Conservation (phyloP, 1,284 basidiomycete genomes). For the Sporisorium sorghi region DNA sequence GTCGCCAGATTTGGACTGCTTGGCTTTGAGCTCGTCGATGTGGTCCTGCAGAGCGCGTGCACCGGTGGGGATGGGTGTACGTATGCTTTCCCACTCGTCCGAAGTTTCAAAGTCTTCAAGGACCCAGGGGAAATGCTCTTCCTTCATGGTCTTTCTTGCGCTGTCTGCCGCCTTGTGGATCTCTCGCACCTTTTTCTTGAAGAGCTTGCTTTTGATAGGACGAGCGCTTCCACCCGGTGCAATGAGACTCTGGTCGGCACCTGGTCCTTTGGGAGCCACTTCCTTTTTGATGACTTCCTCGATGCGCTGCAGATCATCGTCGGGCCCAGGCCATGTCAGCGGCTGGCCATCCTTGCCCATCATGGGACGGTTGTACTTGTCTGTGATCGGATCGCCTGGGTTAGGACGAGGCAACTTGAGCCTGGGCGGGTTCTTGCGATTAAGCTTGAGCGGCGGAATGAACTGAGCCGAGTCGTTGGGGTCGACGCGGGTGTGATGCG, state of each 20-base stretch:
- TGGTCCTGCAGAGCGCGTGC: slow-evolving; percentile 53
- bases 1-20: slow-evolving; percentile 3
- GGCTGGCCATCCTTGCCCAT: slow-evolving; percentile 57
- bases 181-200: slow-evolving; percentile 66
- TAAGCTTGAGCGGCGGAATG: slow-evolving; percentile 66
- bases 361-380: slow-evolving; percentile 61
- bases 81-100: slow-evolving; percentile 64
- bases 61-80: slow-evolving; percentile 56
- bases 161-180: slow-evolving; percentile 65
- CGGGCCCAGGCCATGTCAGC: slow-evolving; percentile 55
- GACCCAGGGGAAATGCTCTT: slow-evolving; percentile 67
- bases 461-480: slow-evolving; percentile 62
- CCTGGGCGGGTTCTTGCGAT: slow-evolving; percentile 67
- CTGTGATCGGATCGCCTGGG: slow-evolving; percentile 61
- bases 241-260: slow-evolving; percentile 50
- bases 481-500: slow-evolving; percentile 61
- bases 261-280: slow-evolving; percentile 35
- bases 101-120: slow-evolving; percentile 67
- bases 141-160: slow-evolving; percentile 63
- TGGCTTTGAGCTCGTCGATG: slow-evolving; percentile 48
- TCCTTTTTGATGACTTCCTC: slow-evolving; percentile 50
- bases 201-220: slow-evolving; percentile 52
- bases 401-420: slow-evolving; percentile 60
- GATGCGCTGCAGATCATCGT: slow-evolving; percentile 52
- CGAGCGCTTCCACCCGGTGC: slow-evolving; percentile 50